Evolutionary conservation across 2,329 filamentous ascomycete genomes (phyloP).

Genomic region (Clonostachys byssicola): DNA sequence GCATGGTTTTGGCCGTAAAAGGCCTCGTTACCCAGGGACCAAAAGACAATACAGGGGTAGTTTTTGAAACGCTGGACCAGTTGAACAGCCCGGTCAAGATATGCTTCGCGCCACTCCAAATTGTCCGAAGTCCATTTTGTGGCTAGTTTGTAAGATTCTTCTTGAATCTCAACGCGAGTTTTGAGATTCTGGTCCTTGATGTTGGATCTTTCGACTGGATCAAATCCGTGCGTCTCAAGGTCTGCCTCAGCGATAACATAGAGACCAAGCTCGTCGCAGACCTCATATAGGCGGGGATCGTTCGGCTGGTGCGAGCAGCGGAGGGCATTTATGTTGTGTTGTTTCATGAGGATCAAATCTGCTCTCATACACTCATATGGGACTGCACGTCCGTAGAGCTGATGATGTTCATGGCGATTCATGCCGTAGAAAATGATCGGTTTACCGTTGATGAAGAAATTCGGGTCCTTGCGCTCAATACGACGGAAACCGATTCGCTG

Average conservation of each 20-base stretch:
- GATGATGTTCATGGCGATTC: slow-evolving; percentile 69
- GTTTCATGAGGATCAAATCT: slow-evolving; percentile 66
- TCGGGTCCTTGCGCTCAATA: slow-evolving; percentile 55
- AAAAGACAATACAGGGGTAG: slow-evolving; percentile 66
- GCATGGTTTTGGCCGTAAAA: slow-evolving; percentile 67
- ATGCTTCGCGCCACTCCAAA: slow-evolving; percentile 56
- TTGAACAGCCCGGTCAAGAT: slow-evolving; percentile 57
- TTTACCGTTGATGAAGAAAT: slow-evolving; percentile 61
- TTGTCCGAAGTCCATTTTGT: slow-evolving; percentile 56
- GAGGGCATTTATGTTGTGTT: slow-evolving; percentile 67
- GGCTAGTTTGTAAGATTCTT: slow-evolving; percentile 20
- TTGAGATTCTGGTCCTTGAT: slow-evolving; percentile 5
- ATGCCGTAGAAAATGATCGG: slow-evolving; percentile 63
- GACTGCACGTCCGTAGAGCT: slow-evolving; percentile 56
- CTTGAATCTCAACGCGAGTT: slow-evolving; percentile 37
- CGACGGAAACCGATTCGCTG: slow-evolving; percentile 62
- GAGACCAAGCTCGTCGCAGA: slow-evolving; percentile 62
- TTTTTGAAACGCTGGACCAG: slow-evolving; percentile 68
- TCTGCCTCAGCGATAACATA: slow-evolving; percentile 53
- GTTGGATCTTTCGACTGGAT: slow-evolving; percentile 31
- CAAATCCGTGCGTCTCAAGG: slow-evolving; percentile 50
- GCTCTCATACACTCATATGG: slow-evolving; percentile 29
- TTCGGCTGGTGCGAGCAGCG: slow-evolving; percentile 66
- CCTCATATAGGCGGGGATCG: slow-evolving; percentile 53
- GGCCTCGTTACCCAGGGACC: slow-evolving; percentile 71